Evolutionary conservation across 1,284 basidiomycete species (phyloP), one percentile per base, ranked within the genome.

Genomic region (Fistulinella cinereoalba): DNA sequence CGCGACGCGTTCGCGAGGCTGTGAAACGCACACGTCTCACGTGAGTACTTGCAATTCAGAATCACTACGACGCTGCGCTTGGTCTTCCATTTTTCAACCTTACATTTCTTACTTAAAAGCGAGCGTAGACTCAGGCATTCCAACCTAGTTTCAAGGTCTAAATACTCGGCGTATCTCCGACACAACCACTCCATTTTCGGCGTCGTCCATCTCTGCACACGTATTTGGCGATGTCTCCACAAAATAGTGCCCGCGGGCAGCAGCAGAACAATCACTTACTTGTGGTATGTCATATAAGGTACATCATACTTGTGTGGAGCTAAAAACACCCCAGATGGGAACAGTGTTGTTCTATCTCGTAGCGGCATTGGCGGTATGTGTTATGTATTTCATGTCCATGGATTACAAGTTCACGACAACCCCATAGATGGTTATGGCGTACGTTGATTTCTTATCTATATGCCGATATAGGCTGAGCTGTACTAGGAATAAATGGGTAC

Each of bases 381-480:
- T 8, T 36, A n/a, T 8, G 18, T 45, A 24, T 28, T 6, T 28
- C 27, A 15, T n/a, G 10, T 31, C 24, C 47, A 15, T 34, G 44
- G 33, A 8, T 32, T 28, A 46, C 54, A n/a, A n/a, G n/a, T n/a
- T 69, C 38, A 70, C 49, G 28, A 6, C 47, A 31, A 7, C 37
- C 25, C 19, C 28, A 3, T 53, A 89, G 85, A 88, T 89, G 87
- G 83, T 89, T 52, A 82, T 88, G 76, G 86, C 83, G 82, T 88
- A 71, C 39, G 50, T 40, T 41, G 36, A n/a, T 15, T 23, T 41
- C 13, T 47, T 38, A 32, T 46, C 16, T 52, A 44, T 43, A 11
- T 22, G 10, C 15, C 44, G n/a, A 45, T 33, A 12, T 15, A 4
- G 2, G 19, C 51, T 67, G 25, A 64, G 12, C 4, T 36, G 13